These are phyloP conservation scores for Penicillium sp. DNA, from an alignment of 2,329 filamentous ascomycete genomes.

Conservation along the genomic window DNA sequence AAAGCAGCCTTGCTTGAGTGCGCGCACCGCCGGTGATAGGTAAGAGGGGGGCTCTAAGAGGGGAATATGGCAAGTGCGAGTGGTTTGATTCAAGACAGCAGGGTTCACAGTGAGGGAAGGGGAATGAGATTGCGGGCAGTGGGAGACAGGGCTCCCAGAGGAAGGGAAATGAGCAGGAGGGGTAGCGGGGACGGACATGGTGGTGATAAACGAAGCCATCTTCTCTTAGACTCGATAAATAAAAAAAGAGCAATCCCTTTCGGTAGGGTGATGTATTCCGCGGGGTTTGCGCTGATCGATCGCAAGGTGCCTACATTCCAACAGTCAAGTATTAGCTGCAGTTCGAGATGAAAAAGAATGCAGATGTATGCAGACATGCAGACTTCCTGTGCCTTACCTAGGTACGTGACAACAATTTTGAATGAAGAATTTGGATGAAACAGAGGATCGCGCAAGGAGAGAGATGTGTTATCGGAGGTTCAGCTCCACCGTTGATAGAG, in stretches of 20 bases:
- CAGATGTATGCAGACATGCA: background rate
- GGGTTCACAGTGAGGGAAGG: conserved; percentile 24
- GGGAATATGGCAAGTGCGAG: conserved; percentile 32
- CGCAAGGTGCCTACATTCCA: conserved; percentile 29
- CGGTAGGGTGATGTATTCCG: conserved; percentile 17
- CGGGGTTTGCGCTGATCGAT: conserved; percentile 20
- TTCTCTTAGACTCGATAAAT: conserved; percentile 2
- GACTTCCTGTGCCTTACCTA: background rate
- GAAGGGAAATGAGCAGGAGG: conserved; percentile 35
- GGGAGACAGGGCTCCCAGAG: conserved; percentile 27
- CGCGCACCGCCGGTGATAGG: conserved; percentile 36
- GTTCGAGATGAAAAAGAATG: conserved; percentile 1
- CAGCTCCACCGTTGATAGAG: conserved; percentile 12
- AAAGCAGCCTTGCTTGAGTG: conserved; percentile 39
- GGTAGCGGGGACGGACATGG: conserved; percentile 64
- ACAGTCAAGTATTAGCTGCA: conserved; percentile 10
- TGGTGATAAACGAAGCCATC: conserved; percentile 79
- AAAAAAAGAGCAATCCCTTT: conserved; percentile 1
- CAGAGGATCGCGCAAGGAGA: conserved; percentile 6
- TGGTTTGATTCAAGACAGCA: conserved; percentile 33
- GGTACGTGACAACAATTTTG: background rate
- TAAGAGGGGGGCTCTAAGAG: conserved; percentile 36
- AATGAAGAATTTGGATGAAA: background rate
- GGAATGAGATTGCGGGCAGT: conserved; percentile 16
- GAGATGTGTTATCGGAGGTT: conserved; percentile 9